Evolutionary conservation across 441 rosid species (phyloP).

Genomic region (Croton setiger): DNA sequence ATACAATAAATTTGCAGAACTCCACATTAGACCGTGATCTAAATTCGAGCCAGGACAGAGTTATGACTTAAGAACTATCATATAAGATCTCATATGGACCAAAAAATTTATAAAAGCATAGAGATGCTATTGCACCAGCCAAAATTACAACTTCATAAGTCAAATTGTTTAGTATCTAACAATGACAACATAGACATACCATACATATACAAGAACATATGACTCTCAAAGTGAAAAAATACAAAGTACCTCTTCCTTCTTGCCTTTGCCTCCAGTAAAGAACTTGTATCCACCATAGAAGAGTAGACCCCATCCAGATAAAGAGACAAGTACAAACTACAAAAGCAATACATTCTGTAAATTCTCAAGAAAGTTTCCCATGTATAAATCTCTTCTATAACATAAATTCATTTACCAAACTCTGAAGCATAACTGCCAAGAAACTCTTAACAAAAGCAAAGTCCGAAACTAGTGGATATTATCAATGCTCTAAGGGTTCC

Average conservation of each 20-base stretch:
- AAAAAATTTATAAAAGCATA: neutral
- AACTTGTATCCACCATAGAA: slow-evolving; percentile 70
- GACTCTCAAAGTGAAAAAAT: neutral
- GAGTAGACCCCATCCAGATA: slow-evolving; percentile 75
- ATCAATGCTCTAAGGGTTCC: neutral
- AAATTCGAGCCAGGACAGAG: neutral
- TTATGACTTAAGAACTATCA: neutral
- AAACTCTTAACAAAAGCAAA: neutral
- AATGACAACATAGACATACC: slow-evolving; percentile 1
- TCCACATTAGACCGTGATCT: neutral
- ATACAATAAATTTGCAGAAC: neutral
- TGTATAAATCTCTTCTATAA: neutral
- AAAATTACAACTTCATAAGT: neutral
- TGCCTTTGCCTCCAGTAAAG: slow-evolving; percentile 52
- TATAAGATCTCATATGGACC: neutral
- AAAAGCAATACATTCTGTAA: slow-evolving; percentile 19
- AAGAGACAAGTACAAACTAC: slow-evolving; percentile 87
- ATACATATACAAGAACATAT: neutral
- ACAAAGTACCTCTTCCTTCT: slow-evolving; percentile 63
- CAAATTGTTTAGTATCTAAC: neutral
- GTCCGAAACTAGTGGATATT: neutral
- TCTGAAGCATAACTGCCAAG: neutral
- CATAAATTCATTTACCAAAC: neutral
- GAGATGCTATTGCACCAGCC: neutral
- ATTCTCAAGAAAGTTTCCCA: slow-evolving; percentile 17